Evolutionary conservation across 2,329 filamentous ascomycete species (phyloP).

Genomic region (Trichoderma sp.): DNA sequence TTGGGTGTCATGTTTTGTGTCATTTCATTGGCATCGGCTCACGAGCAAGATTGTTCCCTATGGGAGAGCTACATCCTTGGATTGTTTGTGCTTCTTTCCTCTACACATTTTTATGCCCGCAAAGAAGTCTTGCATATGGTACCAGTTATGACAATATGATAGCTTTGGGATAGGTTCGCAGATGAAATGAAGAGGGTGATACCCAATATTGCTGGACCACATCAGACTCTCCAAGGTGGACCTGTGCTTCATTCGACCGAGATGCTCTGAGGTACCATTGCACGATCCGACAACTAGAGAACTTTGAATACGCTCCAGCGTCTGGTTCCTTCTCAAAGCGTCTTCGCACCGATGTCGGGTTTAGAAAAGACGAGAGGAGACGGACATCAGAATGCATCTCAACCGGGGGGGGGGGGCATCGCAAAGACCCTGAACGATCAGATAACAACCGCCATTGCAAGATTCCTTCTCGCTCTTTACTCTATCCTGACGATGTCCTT

Average conservation of each 20-base stretch:
- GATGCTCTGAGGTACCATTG: no score
- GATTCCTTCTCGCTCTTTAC: neutral
- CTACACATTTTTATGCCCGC: neutral
- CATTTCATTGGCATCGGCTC: neutral
- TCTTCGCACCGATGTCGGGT: neutral
- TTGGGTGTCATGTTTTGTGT: neutral
- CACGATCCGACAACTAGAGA: no score
- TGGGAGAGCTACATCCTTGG: neutral
- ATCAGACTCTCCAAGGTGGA: neutral
- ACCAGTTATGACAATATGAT: neutral
- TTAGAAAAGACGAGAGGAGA: neutral
- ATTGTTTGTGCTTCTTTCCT: neutral
- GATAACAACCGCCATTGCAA: no score
- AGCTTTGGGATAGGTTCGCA: neutral
- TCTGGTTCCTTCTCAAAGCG: no score
- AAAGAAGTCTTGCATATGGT: neutral
- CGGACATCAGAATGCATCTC: neutral
- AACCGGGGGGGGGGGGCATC: constrained; percentile 13
- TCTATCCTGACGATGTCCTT: neutral
- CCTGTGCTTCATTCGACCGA: neutral
- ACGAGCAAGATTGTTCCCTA: neutral
- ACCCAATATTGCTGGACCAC: neutral
- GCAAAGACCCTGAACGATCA: constrained; percentile 21
- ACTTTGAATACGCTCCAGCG: accelerated
- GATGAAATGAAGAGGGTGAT: neutral